Evolutionary conservation across 331 rosid species (phyloP), one percentile per base, ranked within the genome.

Genomic region (Telfairia occidentalis): DNA sequence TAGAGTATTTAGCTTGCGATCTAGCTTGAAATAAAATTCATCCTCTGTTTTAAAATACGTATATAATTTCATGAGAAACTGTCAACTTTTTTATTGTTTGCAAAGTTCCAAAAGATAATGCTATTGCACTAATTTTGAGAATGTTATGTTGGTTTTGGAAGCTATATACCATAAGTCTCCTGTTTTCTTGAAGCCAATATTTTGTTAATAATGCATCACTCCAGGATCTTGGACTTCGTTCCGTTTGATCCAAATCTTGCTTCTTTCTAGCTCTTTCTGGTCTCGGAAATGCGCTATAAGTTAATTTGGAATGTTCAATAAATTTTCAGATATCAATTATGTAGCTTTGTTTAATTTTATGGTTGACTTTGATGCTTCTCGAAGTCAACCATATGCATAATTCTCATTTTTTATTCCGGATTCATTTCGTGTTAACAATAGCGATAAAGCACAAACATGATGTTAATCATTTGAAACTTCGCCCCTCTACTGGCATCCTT

Each of bases 1-100:
- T 84, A 82, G 82, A 49, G 71, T 49, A 6, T 7, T 34, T 12
- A 7, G 34, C 48, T 45, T 11, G 40, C 71, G 54, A 40, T 57
- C 30, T 74, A 61, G 40, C 26, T 38, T 71, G 40, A 65, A 21
- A 24, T 16, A 50, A 40, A 18, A 73, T 52, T 38, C 21, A 37
- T 38, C 48, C 40, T 46, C 3, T 32, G 8, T 52, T 79, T 66
- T 12, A 16, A 49, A 76, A 53, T 73, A 8, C 15, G 15, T 67
- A 52, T 48, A 71, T 12, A 34, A 21, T 30, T 52, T 43, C 73
- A 65, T 16, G 32, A 50, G 42, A n/a, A 40, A 74, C 37, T 30
- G 60, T 24, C 26, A 12, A 37, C 60, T 23, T 37, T 23, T 75
- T 70, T 46, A 46, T 28, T 71, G 29, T 28, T 46, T 46, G 43